Conservation (phyloP, 1,284 basidiomycete species). For the Pseudozyma pruni region DNA sequence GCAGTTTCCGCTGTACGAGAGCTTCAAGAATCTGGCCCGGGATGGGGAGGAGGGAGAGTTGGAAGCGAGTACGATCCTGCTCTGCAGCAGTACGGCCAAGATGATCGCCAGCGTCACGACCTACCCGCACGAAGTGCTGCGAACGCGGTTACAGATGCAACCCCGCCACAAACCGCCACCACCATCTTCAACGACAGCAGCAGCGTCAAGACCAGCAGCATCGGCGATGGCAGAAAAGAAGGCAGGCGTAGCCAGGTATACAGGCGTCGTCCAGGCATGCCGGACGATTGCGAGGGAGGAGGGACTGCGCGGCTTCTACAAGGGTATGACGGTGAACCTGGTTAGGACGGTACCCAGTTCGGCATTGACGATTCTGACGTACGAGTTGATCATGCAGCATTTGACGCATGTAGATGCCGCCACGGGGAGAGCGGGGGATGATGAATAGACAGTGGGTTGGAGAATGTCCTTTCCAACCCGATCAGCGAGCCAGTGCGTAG, state of each 20-base stretch:
- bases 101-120: conserved; percentile 66
- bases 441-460: neutral
- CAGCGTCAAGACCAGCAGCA: neutral
- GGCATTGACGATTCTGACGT: conserved; percentile 65
- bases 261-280: conserved; percentile 54
- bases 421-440: neutral
- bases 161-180: conserved; percentile 11
- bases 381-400: conserved; percentile 65
- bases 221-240: conserved; percentile 3
- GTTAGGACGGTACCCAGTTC: conserved; percentile 64
- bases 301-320: conserved; percentile 63
- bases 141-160: conserved; percentile 66
- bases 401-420: conserved; percentile 12
- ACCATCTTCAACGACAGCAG: conserved; percentile 1
- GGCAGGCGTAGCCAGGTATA: conserved; percentile 28
- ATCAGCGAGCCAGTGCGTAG: no score
- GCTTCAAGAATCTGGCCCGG: conserved; percentile 52
- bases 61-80: conserved; percentile 46
- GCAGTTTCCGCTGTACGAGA: conserved; percentile 66
- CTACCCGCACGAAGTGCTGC: conserved; percentile 66
- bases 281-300: conserved; percentile 53
- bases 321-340: conserved; percentile 65
- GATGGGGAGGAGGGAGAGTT: conserved; percentile 40
- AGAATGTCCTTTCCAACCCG: neutral
- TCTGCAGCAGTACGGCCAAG: conserved; percentile 63